Percentiles rank a stretch among this genome's conserved stretches.
Conservation (phyloP, 805 yeast genomes). For the Ogataea wickerhamii region DNA sequence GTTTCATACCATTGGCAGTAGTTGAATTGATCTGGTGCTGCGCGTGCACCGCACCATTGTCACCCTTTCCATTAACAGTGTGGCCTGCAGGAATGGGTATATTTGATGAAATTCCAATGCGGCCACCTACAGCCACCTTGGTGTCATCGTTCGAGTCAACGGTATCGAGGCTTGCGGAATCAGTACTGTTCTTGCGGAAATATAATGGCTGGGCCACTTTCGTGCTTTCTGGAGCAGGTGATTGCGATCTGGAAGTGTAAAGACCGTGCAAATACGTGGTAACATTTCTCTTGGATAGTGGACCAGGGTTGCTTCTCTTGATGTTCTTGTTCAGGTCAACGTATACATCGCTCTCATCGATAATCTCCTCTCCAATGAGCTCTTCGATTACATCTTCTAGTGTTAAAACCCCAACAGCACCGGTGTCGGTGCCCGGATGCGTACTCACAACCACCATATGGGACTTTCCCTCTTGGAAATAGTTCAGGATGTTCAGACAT, state of each 20-base stretch:
- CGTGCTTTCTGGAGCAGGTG: slow-evolving; percentile 6
- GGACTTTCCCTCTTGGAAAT: slow-evolving; percentile 96
- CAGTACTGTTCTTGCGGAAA: slow-evolving; percentile 16
- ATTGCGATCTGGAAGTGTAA: slow-evolving; percentile 31
- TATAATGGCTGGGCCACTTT: slow-evolving; percentile 13
- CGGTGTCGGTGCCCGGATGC: slow-evolving; percentile 72
- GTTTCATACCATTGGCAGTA: slow-evolving; percentile 39
- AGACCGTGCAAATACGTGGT: slow-evolving; percentile 65
- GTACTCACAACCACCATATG: slow-evolving; percentile 94
- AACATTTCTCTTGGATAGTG: slow-evolving; percentile 64
- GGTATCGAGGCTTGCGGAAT: slow-evolving; percentile 8
- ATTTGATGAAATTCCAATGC: slow-evolving; percentile 2
- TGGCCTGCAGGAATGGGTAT: slow-evolving; percentile 6
- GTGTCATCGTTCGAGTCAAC: background rate
- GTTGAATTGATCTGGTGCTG: slow-evolving; percentile 21
- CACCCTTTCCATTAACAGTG: background rate
- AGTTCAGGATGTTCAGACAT: slow-evolving; percentile 87
- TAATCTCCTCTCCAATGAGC: slow-evolving; percentile 94
- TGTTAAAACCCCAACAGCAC: slow-evolving; percentile 89
- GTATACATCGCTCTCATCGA: slow-evolving; percentile 93
- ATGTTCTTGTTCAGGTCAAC: slow-evolving; percentile 87
- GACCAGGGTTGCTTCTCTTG: slow-evolving; percentile 73
- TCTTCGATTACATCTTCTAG: slow-evolving; percentile 98
- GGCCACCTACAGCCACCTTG: background rate
- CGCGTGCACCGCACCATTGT: background rate